Percentiles rank a stretch among this genome's conserved stretches.
These are phyloP conservation scores for Aureobasidium sp. DNA, from an alignment of 2,329 filamentous ascomycete genomes.

Conservation along the genomic window DNA sequence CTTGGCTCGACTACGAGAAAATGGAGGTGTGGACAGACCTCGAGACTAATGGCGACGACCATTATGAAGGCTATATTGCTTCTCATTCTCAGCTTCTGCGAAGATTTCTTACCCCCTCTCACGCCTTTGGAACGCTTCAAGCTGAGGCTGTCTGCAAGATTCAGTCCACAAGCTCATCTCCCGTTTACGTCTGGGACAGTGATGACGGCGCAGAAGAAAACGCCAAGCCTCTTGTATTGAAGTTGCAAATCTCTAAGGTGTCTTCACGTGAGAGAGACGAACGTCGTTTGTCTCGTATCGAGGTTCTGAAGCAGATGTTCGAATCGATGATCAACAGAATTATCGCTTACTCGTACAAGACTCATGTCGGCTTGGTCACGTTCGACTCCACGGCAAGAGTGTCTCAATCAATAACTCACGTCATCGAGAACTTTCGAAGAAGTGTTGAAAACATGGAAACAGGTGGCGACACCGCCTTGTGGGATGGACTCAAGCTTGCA, in stretches of 20 bases:
- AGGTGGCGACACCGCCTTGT: slow-evolving; percentile 28
- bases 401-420: slow-evolving; percentile 23
- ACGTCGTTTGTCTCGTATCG: slow-evolving; percentile 18
- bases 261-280: not conserved
- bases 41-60: slow-evolving; percentile 13
- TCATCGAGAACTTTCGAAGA: slow-evolving; percentile 30
- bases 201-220: not conserved
- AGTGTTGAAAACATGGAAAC: slow-evolving; percentile 24
- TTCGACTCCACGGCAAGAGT: slow-evolving; percentile 24
- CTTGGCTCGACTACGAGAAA: not conserved
- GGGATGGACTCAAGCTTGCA: slow-evolving; percentile 28
- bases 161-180: too few relatives aligned
- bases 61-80: too few relatives aligned
- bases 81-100: not conserved
- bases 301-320: slow-evolving; percentile 31
- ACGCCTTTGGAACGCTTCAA: not conserved
- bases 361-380: slow-evolving; percentile 29
- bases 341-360: slow-evolving; percentile 30
- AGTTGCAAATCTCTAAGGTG: not conserved
- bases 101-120: not conserved
- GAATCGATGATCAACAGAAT: slow-evolving; percentile 29
- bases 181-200: not conserved
- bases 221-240: not conserved
- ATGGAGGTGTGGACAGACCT: slow-evolving; percentile 12
- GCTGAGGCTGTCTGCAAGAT: not conserved